These are phyloP conservation scores for Lactarius sp. DNA, from an alignment of 768 basidiomycete species.

Conservation along the genomic window DNA sequence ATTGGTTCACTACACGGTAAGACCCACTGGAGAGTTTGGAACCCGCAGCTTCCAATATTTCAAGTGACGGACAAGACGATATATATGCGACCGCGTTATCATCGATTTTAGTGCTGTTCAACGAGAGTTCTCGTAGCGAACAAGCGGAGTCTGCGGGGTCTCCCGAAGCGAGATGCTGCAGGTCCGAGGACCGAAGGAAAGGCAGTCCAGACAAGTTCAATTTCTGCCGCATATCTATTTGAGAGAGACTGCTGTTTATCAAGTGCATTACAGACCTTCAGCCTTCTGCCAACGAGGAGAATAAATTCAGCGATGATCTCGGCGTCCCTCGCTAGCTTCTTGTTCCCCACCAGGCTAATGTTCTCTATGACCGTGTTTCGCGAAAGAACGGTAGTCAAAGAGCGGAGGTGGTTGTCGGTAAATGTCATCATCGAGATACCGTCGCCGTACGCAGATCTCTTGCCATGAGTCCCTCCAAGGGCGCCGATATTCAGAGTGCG, in stretches of 20 bases:
- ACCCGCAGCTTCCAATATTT: slow-evolving; percentile 47
- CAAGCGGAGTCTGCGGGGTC: slow-evolving; percentile 34
- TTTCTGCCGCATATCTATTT: slow-evolving; percentile 35
- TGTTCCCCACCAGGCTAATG: slow-evolving; percentile 60
- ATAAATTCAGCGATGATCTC: slow-evolving; percentile 45
- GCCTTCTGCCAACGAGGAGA: slow-evolving; percentile 46
- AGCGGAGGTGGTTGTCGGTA: slow-evolving; percentile 44
- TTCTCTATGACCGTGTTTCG: slow-evolving; percentile 40
- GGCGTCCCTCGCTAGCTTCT: slow-evolving; percentile 44
- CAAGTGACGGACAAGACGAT: slow-evolving; percentile 45
- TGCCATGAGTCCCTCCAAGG: slow-evolving; percentile 43
- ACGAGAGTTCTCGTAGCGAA: slow-evolving; percentile 42
- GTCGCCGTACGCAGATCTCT: slow-evolving; percentile 33
- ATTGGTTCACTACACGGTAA: neutral
- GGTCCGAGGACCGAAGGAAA: slow-evolving; percentile 45
- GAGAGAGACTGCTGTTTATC: neutral
- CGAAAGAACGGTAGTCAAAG: slow-evolving; percentile 41
- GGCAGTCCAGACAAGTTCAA: slow-evolving; percentile 56
- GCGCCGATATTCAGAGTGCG: slow-evolving; percentile 54
- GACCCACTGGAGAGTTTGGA: slow-evolving; percentile 57
- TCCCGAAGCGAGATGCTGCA: slow-evolving; percentile 44
- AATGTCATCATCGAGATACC: slow-evolving; percentile 51
- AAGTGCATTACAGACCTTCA: slow-evolving; percentile 18
- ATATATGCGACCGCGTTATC: slow-evolving; percentile 52
- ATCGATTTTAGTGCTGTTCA: slow-evolving; percentile 60